phyloP scores from a whole-genome alignment of 2,329 filamentous ascomycete genomes.

The Lecanicillium sp. region DNA sequence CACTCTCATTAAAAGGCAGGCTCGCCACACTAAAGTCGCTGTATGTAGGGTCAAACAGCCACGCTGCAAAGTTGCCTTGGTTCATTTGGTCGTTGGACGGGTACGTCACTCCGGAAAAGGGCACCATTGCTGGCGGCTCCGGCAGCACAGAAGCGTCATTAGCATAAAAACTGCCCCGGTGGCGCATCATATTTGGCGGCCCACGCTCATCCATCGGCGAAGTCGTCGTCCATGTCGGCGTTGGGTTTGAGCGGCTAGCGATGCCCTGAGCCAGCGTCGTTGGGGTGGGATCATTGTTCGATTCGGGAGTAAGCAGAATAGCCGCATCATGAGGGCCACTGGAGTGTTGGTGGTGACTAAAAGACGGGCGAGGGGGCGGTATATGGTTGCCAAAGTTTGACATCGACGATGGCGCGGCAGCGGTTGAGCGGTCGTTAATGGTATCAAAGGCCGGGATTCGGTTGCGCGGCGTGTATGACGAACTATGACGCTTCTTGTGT shows the following conservation, averaged over 20 bases:
- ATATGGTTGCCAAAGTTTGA: too few species aligned
- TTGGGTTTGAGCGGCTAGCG: constrained; percentile 10
- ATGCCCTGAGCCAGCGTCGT: constrained; percentile 15
- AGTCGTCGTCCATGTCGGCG: constrained; percentile 17
- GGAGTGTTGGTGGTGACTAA: constrained; percentile 17
- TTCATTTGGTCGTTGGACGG: constrained; percentile 25
- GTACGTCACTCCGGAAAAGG: constrained; percentile 16
- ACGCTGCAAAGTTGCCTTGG: constrained; percentile 40
- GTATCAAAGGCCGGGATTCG: constrained; percentile 40
- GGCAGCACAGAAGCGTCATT: constrained; percentile 19
- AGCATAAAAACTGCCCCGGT: constrained; percentile 29
- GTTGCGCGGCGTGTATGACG: constrained; percentile 43
- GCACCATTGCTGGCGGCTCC: constrained; percentile 25
- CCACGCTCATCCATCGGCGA: constrained; percentile 26
- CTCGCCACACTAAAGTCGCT: constrained; percentile 33
- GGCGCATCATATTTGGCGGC: constrained; percentile 26
- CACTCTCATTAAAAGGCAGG: constrained; percentile 40
- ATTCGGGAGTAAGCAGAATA: constrained; percentile 35
- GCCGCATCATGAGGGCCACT: constrained; percentile 37
- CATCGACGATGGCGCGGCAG: background rate
- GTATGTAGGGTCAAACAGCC: constrained; percentile 41
- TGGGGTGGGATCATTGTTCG: constrained; percentile 21
- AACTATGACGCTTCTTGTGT: constrained; percentile 58
- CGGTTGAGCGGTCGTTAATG: constrained; percentile 14
- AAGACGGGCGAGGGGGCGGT: constrained; percentile 1